A percentile compares a stretch with the other conserved stretches of the same genome.
Evolutionary conservation across 164 flowering plant species (phyloP).

Genomic region (Kingdonia uniflora): DNA sequence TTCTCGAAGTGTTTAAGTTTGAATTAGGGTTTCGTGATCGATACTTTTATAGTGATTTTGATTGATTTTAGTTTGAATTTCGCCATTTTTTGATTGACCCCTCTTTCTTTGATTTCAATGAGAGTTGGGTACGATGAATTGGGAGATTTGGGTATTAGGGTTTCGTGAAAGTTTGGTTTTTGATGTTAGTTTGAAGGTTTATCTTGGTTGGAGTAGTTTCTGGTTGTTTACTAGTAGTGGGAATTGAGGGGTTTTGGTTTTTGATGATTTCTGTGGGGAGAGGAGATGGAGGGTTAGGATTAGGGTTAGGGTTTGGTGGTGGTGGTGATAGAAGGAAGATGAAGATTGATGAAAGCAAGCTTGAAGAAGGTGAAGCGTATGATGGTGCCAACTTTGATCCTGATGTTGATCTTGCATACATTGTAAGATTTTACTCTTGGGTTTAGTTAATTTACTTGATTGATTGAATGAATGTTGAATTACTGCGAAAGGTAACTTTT

Average conservation of each 20-base stretch:
- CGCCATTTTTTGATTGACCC: too few species aligned
- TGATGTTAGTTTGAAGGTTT: too few species aligned
- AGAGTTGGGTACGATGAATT: too few species aligned
- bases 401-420: conserved; percentile 56
- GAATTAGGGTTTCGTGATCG: too few species aligned
- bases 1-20: too few species aligned
- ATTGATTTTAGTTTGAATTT: too few species aligned
- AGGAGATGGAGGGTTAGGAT: conserved; percentile 60
- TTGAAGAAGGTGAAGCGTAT: conserved; percentile 95
- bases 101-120: too few species aligned
- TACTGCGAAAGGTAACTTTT: background rate
- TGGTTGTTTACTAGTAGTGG: too few species aligned
- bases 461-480: background rate
- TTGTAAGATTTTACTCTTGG: conserved; percentile 37
- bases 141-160: too few species aligned
- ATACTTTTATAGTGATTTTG: too few species aligned
- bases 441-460: background rate
- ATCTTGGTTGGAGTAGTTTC: too few species aligned
- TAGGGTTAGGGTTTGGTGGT: conserved; percentile 29
- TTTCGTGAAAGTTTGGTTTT: too few species aligned
- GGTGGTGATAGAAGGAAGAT: conserved; percentile 12
- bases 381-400: conserved; percentile 39
- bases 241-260: conserved; percentile 14
- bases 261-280: conserved; percentile 64
- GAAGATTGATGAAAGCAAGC: conserved; percentile 66